Evolutionary conservation across 73 alveolate genomes (phyloP).

Genomic region (Paramecium biaurelia): DNA sequence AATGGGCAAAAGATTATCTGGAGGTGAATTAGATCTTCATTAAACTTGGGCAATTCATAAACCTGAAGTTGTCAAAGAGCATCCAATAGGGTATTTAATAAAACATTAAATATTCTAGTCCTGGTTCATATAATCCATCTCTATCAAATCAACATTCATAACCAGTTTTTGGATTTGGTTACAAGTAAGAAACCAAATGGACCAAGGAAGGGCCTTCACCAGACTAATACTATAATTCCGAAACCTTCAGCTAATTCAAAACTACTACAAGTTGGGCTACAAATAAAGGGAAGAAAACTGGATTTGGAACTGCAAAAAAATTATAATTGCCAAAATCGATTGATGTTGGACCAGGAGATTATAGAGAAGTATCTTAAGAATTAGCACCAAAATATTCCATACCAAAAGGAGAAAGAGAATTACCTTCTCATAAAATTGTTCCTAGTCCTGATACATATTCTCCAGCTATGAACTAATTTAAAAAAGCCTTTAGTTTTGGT

Average conservation of each 20-base stretch:
- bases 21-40: conserved; percentile 34
- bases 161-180: conserved; percentile 15
- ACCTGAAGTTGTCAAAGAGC: neutral
- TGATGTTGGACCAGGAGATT: conserved; percentile 40
- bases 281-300: neutral
- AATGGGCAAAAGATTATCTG: conserved; percentile 9
- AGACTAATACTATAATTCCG: neutral
- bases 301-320: conserved; percentile 17
- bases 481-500: conserved; percentile 16
- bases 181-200: conserved; percentile 24
- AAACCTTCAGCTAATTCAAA: neutral
- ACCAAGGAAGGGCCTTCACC: conserved; percentile 38
- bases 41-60: neutral
- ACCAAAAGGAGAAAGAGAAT: conserved; percentile 14
- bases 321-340: conserved; percentile 17
- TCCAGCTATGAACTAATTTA: neutral
- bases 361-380: neutral
- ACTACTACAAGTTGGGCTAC: conserved; percentile 4
- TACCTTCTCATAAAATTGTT: neutral
- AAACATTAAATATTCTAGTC: neutral
- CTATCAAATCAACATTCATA: neutral
- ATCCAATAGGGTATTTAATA: conserved; percentile 27
- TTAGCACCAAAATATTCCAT: neutral
- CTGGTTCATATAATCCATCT: conserved; percentile 19
- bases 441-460: conserved; percentile 15